Percentiles rank a stretch among this genome's conserved stretches.
phyloP scores from a whole-genome alignment of 352 stramenopile genomes.

The Blastocystis sp. region DNA sequence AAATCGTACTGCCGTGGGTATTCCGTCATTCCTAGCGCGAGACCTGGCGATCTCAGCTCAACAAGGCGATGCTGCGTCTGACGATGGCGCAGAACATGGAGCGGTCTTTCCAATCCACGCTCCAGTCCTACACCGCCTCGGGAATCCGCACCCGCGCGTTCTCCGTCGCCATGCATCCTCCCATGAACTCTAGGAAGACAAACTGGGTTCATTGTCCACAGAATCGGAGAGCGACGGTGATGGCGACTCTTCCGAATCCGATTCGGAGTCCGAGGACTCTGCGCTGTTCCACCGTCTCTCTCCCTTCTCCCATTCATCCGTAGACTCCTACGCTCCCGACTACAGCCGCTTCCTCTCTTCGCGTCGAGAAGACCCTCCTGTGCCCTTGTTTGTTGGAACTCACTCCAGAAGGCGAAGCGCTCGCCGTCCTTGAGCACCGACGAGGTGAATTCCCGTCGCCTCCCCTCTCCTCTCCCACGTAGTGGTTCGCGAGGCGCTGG shows the following conservation, averaged over 20 bases:
- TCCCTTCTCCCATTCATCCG: background rate
- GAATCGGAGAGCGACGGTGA: background rate
- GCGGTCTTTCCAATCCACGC: background rate
- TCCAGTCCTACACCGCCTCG: background rate
- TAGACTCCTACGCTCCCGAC: constrained; percentile 3
- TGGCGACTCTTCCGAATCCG: background rate
- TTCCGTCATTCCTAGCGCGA: background rate
- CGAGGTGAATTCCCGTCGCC: background rate
- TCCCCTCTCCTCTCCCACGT: background rate
- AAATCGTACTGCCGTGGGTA: background rate
- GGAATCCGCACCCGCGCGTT: background rate
- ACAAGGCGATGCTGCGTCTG: background rate
- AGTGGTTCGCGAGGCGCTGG: constrained; percentile 14
- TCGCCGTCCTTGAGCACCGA: background rate
- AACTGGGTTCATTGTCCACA: too few relatives aligned
- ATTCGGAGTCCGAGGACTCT: background rate
- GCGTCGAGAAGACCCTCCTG: background rate
- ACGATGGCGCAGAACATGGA: background rate
- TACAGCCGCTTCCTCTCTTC: background rate
- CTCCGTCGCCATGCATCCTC: background rate
- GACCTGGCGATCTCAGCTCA: background rate
- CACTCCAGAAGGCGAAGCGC: background rate
- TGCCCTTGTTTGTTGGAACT: background rate
- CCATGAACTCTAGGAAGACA: too few relatives aligned
- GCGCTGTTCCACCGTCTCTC: background rate